These are phyloP conservation scores for Petunia hybrid DNA, from an alignment of 305 asterid species.

Conservation along the genomic window DNA sequence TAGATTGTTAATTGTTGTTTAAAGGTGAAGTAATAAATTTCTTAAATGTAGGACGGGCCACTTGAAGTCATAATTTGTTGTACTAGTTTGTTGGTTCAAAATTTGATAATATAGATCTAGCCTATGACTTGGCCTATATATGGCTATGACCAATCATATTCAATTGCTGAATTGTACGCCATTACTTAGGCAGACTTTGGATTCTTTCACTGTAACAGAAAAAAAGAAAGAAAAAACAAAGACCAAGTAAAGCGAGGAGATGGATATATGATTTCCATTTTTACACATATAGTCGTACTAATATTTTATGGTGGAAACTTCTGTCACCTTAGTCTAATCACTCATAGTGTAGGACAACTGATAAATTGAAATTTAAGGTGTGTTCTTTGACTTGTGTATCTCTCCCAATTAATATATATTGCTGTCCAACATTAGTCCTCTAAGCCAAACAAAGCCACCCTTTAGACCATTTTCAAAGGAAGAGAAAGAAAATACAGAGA, in stretches of 20 bases:
- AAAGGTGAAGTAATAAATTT: too few relatives aligned
- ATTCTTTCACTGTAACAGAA: not conserved
- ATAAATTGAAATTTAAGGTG: conserved; percentile 24
- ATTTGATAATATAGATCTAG: not conserved
- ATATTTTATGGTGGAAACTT: conserved; percentile 30
- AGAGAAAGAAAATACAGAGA: not conserved
- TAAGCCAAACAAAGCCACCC: not conserved
- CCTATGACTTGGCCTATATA: conserved; percentile 1
- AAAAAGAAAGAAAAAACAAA: not conserved
- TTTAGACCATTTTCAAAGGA: not conserved
- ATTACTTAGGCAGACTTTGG: conserved; percentile 31
- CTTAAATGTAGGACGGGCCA: too few relatives aligned
- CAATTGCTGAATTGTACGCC: conserved; percentile 24
- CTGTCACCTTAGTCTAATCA: conserved; percentile 7
- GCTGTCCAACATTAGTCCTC: conserved; percentile 14
- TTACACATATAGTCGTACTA: not conserved
- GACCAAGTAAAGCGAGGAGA: not conserved
- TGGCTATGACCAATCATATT: conserved; percentile 25
- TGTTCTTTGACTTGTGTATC: conserved; percentile 27
- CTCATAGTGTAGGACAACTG: conserved; percentile 27
- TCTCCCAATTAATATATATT: conserved; percentile 14
- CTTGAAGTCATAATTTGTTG: not conserved
- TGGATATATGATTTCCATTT: not conserved
- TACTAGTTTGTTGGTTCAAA: conserved; percentile 9
- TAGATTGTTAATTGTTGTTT: too few relatives aligned